Conservation (phyloP, 1,139 yeast genomes). For the Hansenula sp. region DNA sequence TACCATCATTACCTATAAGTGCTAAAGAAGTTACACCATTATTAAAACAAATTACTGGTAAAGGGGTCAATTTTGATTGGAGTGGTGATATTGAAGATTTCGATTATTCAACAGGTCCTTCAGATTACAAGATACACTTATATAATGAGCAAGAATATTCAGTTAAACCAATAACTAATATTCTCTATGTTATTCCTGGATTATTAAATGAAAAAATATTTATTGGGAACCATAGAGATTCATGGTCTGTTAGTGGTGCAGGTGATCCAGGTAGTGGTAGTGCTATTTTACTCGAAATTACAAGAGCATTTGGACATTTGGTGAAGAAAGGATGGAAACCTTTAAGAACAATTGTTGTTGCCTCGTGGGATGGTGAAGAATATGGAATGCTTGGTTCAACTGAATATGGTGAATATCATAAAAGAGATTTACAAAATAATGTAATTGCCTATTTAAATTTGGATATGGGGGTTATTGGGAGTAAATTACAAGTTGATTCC, state of each 20-base stretch:
- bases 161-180: constrained; percentile 35
- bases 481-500: constrained; percentile 30
- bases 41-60: constrained; percentile 26
- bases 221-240: constrained; percentile 45
- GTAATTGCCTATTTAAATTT: constrained; percentile 42
- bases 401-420: constrained; percentile 40
- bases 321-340: constrained; percentile 49
- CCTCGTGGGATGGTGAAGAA: constrained; percentile 49
- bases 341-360: constrained; percentile 43
- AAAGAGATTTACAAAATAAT: constrained; percentile 26
- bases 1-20: constrained; percentile 40
- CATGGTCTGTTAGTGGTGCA: constrained; percentile 37
- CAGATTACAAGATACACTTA: constrained; percentile 20
- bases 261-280: constrained; percentile 42
- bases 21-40: constrained; percentile 34
- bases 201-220: constrained; percentile 43
- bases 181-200: constrained; percentile 45
- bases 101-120: constrained; percentile 38
- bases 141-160: constrained; percentile 32
- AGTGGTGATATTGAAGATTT: constrained; percentile 32
- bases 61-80: constrained; percentile 29
- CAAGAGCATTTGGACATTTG: constrained; percentile 37
- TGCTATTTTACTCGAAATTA: constrained; percentile 38
- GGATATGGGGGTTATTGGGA: constrained; percentile 41
- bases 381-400: constrained; percentile 44